Base-by-base conservation (phyloP, 108 stramenopile species). In the Aurantiochytrium sp. region DNA sequence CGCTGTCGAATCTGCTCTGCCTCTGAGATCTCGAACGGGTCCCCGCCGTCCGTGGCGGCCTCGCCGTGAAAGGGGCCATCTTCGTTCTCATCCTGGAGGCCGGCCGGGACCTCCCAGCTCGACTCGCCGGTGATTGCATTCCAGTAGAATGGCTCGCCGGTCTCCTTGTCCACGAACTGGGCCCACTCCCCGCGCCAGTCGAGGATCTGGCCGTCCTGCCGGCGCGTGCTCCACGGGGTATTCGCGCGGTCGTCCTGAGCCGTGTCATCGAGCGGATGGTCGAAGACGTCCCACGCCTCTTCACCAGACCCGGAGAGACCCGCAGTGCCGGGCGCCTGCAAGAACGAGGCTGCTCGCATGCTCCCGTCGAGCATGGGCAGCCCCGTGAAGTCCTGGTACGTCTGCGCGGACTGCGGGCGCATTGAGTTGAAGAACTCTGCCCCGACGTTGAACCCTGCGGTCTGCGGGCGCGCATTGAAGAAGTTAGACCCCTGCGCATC, bases 141-240 rank as follows among this genome's bases (percentile, higher is more conserved):
- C 73, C 73, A 81, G 12, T 48, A 81, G 24, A 81, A 81, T 12
- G 73, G 73, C 30, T 81, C 42, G 32, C 45, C 45, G 10, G 73
- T 81, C 24, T 81, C 73, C 45, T 81, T 48, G 45, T 81, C 73
- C 6, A 81, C 32, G 45, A 81, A 81, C 73, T 81, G 73, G 39
- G 73, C 73, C 73, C 73, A 81, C 45, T 81, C 73, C 12, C 73
- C 73, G 45, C 45, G 73, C 73, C 73, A 81, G 45, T 81, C 73
- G 0, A 41, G 1, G 6, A 81, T 81, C 3, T 41, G 39, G 27
- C 73, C 73, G 12, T 81, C 45, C 30, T 81, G 42, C 36, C 73
- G 39, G 21, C 73, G 3, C 17, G 45, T 41, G 27, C 42, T 81
- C 73, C 73, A 81, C 12, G 73, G 73, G 8, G 73, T 81, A 21